phyloP scores from a whole-genome alignment of 176 grass and related monocot species.

The Carex parvula region DNA sequence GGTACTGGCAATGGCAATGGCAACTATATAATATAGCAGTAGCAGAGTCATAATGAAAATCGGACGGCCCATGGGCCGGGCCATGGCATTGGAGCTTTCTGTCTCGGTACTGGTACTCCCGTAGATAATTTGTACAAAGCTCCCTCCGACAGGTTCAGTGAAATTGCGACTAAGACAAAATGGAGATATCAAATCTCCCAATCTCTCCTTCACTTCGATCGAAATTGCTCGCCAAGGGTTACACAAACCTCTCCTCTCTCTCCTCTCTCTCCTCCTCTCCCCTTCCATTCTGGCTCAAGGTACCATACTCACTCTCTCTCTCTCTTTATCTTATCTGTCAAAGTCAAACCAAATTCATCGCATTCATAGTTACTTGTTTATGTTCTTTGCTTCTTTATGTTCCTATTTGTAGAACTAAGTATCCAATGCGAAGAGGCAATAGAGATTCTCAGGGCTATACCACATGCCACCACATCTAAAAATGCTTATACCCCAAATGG shows the following conservation, averaged over 20 bases:
- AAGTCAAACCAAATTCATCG: background rate
- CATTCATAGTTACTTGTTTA: background rate
- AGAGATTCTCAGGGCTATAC: slow-evolving; percentile 35
- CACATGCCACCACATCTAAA: slow-evolving; percentile 21
- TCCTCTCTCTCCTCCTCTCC: slow-evolving; percentile 27
- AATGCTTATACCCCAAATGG: slow-evolving; percentile 1
- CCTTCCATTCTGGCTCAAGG: slow-evolving; percentile 38
- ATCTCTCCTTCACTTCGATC: slow-evolving; percentile 27
- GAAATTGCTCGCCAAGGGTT: slow-evolving; percentile 33
- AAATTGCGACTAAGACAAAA: background rate
- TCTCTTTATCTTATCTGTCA: background rate
- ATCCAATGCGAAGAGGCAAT: slow-evolving; percentile 30
- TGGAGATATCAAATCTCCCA: slow-evolving; percentile 42
- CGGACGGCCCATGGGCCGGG: background rate
- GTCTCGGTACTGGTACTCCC: too few species aligned
- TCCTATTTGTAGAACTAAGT: slow-evolving; percentile 33
- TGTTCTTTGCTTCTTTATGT: background rate
- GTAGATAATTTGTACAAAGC: too few species aligned
- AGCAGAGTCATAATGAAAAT: too few species aligned
- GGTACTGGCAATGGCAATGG: too few species aligned
- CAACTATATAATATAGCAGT: too few species aligned
- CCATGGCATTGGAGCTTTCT: background rate
- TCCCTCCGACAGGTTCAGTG: too few species aligned
- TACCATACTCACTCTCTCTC: background rate
- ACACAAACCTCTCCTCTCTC: slow-evolving; percentile 28